Base-by-base conservation (phyloP, 345 rosid genomes). In the Eucalyptus pauciflora region DNA sequence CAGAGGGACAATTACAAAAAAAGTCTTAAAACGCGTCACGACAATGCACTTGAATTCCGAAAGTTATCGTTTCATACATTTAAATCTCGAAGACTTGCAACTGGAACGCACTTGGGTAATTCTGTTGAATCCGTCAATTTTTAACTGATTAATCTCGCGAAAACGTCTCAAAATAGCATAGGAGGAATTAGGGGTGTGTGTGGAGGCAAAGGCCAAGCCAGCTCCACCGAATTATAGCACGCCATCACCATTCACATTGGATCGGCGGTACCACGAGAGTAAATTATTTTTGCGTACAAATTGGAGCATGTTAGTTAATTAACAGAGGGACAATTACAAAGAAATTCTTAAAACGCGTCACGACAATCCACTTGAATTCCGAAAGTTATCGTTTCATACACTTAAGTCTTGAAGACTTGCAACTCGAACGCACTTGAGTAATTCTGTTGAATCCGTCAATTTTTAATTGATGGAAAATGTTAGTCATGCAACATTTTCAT, bases 201-300 rank as follows among this genome's bases (percentile, higher is more conserved):
- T 13, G 76, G 20, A 4, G 76, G 41, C 76, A n/a, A 64, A n/a
- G 6, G 76, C 37, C 37, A 64, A n/a, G 37, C 10, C 20, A 14
- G 2, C 76, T 64, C 76, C 37, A 0, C n/a, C 76, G 5, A 13
- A 64, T 64, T n/a, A n/a, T n/a, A n/a, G 76, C 76, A 64, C 10
- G 10, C 41, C 1, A 64, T 64, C 76, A 13, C 10, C 18, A n/a
- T 64, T 14, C 17, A 64, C 71, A 29, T 31, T n/a, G 9, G 18
- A 6, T 29, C 3, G 0, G 71, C 7, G 7, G 0, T 7, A 29
- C 3, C 4, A 1, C 5, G 10, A 1, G 10, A 64, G 76, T 64
- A 64, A n/a, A 64, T 64, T 64, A 64, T n/a, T 7, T 15, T 64
- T 14, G 37, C 10, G 18, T 64, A 15, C 5, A n/a, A 31, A 64